Percentiles rank a stretch among this genome's conserved stretches.
Conservation (phyloP, 1,284 basidiomycete species). For the Porogramme epimiltina region DNA sequence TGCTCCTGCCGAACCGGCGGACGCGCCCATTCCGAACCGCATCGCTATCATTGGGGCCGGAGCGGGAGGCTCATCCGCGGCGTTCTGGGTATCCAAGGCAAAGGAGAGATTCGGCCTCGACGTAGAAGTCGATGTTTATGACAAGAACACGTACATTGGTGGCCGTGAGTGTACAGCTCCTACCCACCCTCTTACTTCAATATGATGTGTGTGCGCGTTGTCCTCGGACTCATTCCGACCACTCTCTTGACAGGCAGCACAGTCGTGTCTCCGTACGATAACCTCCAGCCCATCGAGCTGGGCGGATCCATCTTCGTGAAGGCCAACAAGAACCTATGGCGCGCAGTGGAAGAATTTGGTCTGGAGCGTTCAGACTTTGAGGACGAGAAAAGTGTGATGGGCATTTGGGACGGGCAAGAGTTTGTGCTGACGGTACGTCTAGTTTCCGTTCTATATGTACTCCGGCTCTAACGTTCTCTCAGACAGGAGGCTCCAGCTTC, state of each 20-base stretch:
- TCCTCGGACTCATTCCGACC: background rate
- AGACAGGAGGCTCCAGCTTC: constrained; percentile 41
- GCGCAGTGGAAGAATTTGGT: constrained; percentile 81
- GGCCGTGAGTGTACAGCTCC: constrained; percentile 66
- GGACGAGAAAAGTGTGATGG: constrained; percentile 50
- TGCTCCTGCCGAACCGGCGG: constrained; percentile 5
- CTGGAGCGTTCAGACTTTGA: constrained; percentile 58
- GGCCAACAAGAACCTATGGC: constrained; percentile 82
- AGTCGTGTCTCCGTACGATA: constrained; percentile 75
- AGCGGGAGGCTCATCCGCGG: constrained; percentile 82
- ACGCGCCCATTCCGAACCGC: constrained; percentile 21
- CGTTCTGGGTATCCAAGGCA: constrained; percentile 84
- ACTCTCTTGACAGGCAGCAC: constrained; percentile 60
- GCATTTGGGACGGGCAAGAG: constrained; percentile 84
- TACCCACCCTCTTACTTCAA: constrained; percentile 1
- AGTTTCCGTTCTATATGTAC: background rate
- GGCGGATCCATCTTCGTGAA: constrained; percentile 90
- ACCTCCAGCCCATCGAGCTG: constrained; percentile 73
- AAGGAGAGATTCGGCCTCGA: constrained; percentile 66
- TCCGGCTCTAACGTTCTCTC: background rate
- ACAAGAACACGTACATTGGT: constrained; percentile 75
- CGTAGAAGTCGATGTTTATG: constrained; percentile 83
- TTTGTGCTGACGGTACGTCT: constrained; percentile 66
- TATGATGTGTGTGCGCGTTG: background rate
- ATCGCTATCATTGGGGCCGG: constrained; percentile 90